These are phyloP conservation scores for Ogataea naganishii DNA, from an alignment of 805 yeast species.

Conservation along the genomic window DNA sequence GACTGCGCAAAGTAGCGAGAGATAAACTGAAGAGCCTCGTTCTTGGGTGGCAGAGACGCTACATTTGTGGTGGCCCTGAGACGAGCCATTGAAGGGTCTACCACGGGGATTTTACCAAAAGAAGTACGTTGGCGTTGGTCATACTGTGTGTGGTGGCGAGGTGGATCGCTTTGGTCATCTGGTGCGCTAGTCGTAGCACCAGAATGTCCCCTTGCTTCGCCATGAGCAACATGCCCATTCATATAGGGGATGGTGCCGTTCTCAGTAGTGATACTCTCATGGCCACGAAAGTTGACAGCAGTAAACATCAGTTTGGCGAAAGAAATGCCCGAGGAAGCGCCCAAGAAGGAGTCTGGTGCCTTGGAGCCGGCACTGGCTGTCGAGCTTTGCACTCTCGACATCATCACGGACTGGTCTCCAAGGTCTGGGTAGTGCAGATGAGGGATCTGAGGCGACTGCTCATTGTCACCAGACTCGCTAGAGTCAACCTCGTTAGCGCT, in stretches of 20 bases:
- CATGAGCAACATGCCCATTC: no score
- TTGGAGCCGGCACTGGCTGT: conserved; percentile 22
- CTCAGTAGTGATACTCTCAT: conserved; percentile 4
- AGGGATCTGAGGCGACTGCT: no score
- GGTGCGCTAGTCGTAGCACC: not conserved
- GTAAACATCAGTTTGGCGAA: conserved; percentile 73
- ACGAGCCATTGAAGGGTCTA: conserved; percentile 2
- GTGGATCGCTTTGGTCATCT: conserved; percentile 1
- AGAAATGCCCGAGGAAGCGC: conserved; percentile 53
- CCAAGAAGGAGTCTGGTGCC: conserved; percentile 30
- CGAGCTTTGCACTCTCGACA: conserved; percentile 18
- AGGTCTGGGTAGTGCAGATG: no score
- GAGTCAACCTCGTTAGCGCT: no score
- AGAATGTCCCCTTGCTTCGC: no score
- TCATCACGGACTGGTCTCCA: no score
- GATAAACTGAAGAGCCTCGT: conserved; percentile 57
- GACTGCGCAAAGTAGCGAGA: conserved; percentile 67
- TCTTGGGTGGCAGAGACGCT: conserved; percentile 59
- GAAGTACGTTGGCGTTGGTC: conserved; percentile 1
- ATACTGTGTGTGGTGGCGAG: conserved; percentile 8
- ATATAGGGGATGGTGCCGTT: conserved; percentile 1
- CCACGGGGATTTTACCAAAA: not conserved
- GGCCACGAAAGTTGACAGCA: conserved; percentile 52
- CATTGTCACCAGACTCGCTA: no score
- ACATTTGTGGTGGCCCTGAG: conserved; percentile 17